phyloP scores from a whole-genome alignment of 352 stramenopile genomes.

The Phytophthora europaea region DNA sequence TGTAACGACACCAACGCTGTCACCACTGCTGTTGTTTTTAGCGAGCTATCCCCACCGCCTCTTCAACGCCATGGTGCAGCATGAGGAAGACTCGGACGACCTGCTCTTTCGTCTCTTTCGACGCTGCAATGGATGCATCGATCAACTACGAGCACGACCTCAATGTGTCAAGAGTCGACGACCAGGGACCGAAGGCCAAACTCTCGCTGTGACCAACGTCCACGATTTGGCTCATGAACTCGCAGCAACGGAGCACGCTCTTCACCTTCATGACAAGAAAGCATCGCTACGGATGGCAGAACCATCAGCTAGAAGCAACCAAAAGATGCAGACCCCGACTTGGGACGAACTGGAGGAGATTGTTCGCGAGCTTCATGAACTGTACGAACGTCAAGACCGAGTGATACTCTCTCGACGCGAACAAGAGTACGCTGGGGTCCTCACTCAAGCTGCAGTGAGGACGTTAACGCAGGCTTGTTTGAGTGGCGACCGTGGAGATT shows the following conservation, averaged over 20 bases:
- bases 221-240: constrained; percentile 33
- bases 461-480: constrained; percentile 31
- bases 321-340: constrained; percentile 13
- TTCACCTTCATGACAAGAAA: constrained; percentile 18
- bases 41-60: constrained; percentile 10
- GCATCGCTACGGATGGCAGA: too few species aligned
- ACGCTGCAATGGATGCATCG: constrained; percentile 25
- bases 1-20: constrained; percentile 25
- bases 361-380: constrained; percentile 44
- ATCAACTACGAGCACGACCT: not conserved
- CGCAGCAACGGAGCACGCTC: constrained; percentile 26
- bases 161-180: constrained; percentile 11
- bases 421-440: constrained; percentile 30
- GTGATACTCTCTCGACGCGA: constrained; percentile 29
- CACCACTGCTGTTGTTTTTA: constrained; percentile 12
- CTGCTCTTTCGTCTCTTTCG: constrained; percentile 38
- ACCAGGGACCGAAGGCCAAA: constrained; percentile 18
- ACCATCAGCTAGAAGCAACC: constrained; percentile 10
- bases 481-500: constrained; percentile 17
- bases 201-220: constrained; percentile 43
- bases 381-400: constrained; percentile 28
- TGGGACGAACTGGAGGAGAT: constrained; percentile 49
- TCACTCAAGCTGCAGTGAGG: constrained; percentile 35
- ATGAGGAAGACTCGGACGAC: constrained; percentile 37
- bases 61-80: constrained; percentile 33